These are phyloP conservation scores for Peronosclerospora sorghi DNA, from an alignment of 352 stramenopile genomes.

Conservation along the genomic window DNA sequence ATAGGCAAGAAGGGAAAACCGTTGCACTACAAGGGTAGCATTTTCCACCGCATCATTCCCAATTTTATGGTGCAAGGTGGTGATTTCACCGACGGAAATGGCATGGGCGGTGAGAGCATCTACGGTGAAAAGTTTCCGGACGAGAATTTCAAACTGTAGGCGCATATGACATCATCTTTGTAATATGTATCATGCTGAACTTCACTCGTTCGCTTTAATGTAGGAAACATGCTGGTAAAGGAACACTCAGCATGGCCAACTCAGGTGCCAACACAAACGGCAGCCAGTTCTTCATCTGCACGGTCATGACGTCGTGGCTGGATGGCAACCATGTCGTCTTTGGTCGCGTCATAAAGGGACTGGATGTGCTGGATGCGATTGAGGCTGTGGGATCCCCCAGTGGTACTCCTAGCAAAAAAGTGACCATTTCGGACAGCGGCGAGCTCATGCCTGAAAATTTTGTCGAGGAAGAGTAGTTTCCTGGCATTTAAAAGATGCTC, in stretches of 20 bases:
- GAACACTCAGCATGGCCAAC: conserved; percentile 80
- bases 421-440: conserved; percentile 92
- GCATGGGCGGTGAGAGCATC: conserved; percentile 68
- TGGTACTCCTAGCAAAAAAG: conserved; percentile 76
- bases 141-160: conserved; percentile 82
- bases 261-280: conserved; percentile 87
- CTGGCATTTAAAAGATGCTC: not conserved
- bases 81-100: conserved; percentile 73
- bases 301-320: conserved; percentile 86
- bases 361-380: conserved; percentile 95
- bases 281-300: conserved; percentile 97
- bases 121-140: conserved; percentile 73
- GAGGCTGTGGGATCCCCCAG: conserved; percentile 89
- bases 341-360: conserved; percentile 90
- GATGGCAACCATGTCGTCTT: conserved; percentile 86
- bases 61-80: conserved; percentile 88
- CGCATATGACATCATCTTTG: not conserved
- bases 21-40: conserved; percentile 93
- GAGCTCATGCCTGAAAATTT: conserved; percentile 67
- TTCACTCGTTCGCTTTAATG: conserved; percentile 4
- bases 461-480: conserved; percentile 32
- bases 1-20: conserved; percentile 89
- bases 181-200: not conserved
- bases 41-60: conserved; percentile 96
- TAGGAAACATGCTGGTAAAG: conserved; percentile 58